Percentiles rank a stretch among this genome's conserved stretches.
Evolutionary conservation across 202 grass and related monocot genomes (phyloP).

Genomic region (Setaria italica): DNA sequence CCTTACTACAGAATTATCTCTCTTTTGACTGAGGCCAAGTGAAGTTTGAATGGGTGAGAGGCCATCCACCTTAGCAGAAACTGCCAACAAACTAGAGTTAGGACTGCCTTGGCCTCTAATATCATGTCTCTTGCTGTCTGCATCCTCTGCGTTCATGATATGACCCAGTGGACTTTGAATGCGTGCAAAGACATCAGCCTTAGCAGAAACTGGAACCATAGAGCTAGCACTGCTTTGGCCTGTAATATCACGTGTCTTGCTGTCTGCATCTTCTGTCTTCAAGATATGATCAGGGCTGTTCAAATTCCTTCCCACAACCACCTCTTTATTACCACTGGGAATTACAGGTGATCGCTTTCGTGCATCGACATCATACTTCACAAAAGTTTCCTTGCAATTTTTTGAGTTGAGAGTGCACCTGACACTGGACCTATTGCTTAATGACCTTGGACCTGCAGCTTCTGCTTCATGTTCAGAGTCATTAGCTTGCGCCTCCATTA

Average conservation of each 20-base stretch:
- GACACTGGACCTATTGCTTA: constrained; percentile 22
- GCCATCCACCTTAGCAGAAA: constrained; percentile 24
- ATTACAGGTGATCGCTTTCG: constrained; percentile 7
- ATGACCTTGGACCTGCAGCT: constrained; percentile 35
- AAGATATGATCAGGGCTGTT: constrained; percentile 25
- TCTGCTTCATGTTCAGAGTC: constrained; percentile 81
- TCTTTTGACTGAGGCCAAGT: neutral
- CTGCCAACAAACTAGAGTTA: constrained; percentile 6
- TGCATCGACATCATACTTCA: constrained; percentile 12
- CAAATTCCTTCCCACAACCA: constrained; percentile 20
- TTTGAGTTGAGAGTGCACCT: constrained; percentile 16
- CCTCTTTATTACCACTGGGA: constrained; percentile 8
- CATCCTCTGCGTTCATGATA: constrained; percentile 16
- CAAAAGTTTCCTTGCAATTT: constrained; percentile 9
- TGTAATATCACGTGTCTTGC: neutral
- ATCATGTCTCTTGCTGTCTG: neutral
- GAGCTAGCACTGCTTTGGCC: neutral
- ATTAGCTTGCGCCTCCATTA: constrained; percentile 73
- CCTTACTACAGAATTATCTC: constrained; percentile 31
- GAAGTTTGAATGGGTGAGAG: constrained; percentile 13
- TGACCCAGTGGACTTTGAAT: constrained; percentile 28
- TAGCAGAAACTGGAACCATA: constrained; percentile 21
- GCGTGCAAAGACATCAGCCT: neutral
- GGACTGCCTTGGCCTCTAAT: neutral
- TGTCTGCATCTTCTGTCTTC: constrained; percentile 1